phyloP scores from a whole-genome alignment of 306 rosid species.

The Prunus davidiana region DNA sequence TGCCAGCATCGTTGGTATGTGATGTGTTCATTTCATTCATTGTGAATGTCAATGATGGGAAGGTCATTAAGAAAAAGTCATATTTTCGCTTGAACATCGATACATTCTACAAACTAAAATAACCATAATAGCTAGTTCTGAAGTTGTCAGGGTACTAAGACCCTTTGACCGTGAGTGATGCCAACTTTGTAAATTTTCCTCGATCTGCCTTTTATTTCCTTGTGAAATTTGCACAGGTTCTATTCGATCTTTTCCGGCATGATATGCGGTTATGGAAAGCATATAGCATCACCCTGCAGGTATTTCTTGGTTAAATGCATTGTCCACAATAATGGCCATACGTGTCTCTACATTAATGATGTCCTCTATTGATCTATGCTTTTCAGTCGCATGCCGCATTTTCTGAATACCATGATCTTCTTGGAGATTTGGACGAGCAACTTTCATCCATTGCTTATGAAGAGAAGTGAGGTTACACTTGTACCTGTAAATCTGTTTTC shows the following conservation, averaged over 20 bases:
- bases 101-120: not conserved
- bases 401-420: conserved; percentile 67
- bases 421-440: conserved; percentile 69
- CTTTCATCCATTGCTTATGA: conserved; percentile 53
- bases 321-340: not conserved
- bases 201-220: conserved; percentile 21
- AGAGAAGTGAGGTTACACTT: conserved; percentile 26
- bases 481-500: conserved; percentile 18
- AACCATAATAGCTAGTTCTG: not conserved
- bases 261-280: conserved; percentile 89
- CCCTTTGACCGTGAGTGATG: not conserved
- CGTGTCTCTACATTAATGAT: not conserved
- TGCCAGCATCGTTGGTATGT: not conserved
- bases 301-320: conserved; percentile 21
- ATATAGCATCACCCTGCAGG: conserved; percentile 76
- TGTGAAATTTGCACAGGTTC: conserved; percentile 53
- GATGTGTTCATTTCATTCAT: not conserved
- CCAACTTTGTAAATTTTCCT: conserved; percentile 12
- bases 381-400: conserved; percentile 59
- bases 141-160: not conserved
- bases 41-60: not conserved
- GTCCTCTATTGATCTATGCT: conserved; percentile 18
- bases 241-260: conserved; percentile 76
- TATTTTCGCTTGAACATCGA: not conserved
- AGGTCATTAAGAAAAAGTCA: not conserved